These are phyloP conservation scores for Corylus avellana DNA, from an alignment of 306 rosid genomes.

Conservation along the genomic window DNA sequence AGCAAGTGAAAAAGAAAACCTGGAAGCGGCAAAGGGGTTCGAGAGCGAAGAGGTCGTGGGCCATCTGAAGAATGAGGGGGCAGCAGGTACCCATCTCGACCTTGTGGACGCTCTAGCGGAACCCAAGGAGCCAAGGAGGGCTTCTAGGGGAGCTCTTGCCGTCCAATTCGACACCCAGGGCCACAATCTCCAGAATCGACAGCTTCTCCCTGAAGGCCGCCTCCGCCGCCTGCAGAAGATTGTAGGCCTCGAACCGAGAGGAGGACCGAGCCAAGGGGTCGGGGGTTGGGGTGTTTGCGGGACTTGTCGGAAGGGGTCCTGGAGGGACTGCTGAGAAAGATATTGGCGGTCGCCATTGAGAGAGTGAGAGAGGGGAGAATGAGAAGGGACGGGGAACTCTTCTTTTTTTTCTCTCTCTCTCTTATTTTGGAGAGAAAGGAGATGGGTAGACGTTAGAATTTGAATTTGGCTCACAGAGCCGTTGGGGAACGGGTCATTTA, in stretches of 20 bases:
- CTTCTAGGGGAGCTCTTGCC: no score
- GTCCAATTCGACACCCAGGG: no score
- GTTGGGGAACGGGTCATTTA: not conserved
- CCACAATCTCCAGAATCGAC: no score
- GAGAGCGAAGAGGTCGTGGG: no score
- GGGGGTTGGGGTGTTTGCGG: slow-evolving; percentile 26
- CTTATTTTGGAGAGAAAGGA: no score
- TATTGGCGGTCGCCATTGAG: slow-evolving; percentile 45
- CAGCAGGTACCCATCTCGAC: slow-evolving; percentile 91
- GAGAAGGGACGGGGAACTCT: not conserved
- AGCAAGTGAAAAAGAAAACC: no score
- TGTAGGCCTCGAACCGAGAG: slow-evolving; percentile 67
- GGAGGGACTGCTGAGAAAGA: slow-evolving; percentile 44
- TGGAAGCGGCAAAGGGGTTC: no score
- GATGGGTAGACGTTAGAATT: slow-evolving; percentile 26
- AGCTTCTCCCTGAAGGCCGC: no score
- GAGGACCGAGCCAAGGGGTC: slow-evolving; percentile 42
- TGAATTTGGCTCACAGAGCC: slow-evolving; percentile 26
- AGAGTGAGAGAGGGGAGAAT: slow-evolving; percentile 8
- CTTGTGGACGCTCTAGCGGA: slow-evolving; percentile 38
- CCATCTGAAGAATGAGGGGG: slow-evolving; percentile 88
- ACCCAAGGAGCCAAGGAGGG: no score
- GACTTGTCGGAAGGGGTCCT: slow-evolving; percentile 59
- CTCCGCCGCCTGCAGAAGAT: no score
- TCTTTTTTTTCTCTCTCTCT: no score